Conservation (phyloP, 495 filamentous ascomycete species). For the Pyrenula aspistea region DNA sequence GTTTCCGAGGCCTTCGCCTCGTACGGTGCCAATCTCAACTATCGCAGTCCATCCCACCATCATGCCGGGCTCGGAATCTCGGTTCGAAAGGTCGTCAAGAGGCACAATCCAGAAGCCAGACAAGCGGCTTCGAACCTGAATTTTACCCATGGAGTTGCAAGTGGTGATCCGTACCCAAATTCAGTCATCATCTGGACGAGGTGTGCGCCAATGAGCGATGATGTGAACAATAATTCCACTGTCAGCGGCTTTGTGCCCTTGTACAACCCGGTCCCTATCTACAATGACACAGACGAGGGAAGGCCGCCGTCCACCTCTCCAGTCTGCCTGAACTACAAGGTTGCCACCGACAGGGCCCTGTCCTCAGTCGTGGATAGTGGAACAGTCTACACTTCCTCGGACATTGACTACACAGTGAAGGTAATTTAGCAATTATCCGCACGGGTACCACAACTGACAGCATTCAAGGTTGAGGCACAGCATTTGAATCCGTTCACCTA, state of each 20-base stretch:
- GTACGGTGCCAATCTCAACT: conserved; percentile 39
- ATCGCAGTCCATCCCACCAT: conserved; percentile 44
- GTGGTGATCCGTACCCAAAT: conserved; percentile 51
- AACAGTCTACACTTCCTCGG: conserved; percentile 48
- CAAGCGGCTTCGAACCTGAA: conserved; percentile 33
- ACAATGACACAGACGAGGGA: conserved; percentile 38
- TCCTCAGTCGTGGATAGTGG: conserved; percentile 30
- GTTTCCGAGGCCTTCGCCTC: conserved; percentile 6
- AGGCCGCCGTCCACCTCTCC: conserved; percentile 40
- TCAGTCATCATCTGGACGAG: conserved; percentile 60
- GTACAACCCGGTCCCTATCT: conserved; percentile 27
- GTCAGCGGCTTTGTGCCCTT: conserved; percentile 42
- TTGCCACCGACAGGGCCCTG: conserved; percentile 26
- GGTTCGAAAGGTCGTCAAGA: conserved; percentile 26
- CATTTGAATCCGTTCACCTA: conserved; percentile 42
- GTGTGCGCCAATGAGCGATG: conserved; percentile 37
- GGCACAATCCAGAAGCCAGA: conserved; percentile 20
- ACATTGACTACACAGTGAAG: conserved; percentile 63
- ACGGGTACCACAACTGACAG: conserved; percentile 17
- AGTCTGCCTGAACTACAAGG: conserved; percentile 47
- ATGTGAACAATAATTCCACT: conserved; percentile 46
- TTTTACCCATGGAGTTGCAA: conserved; percentile 62
- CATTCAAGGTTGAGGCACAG: conserved; percentile 50
- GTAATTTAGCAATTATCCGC: too few relatives aligned
- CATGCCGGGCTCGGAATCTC: conserved; percentile 47